Base-by-base conservation (phyloP, 2,329 filamentous ascomycete species). In the Uncinocarpus reesii region DNA sequence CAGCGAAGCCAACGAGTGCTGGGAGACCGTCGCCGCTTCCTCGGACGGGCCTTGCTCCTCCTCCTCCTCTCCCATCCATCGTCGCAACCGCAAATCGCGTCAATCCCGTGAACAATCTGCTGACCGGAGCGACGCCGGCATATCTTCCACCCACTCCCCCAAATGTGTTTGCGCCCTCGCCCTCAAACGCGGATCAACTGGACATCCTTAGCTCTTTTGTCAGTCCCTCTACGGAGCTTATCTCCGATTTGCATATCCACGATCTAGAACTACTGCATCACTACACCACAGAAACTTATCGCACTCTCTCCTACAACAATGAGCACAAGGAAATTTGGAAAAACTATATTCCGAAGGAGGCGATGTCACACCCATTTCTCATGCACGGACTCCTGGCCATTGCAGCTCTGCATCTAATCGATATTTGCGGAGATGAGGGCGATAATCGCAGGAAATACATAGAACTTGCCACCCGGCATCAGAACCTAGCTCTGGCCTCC, bases 61-160 rank as follows among this genome's bases (percentile, higher is more conserved):
- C 80, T 20, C 81, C 83, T 31, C 82, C 83, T 8, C 81, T 79
- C 11, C 71, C 79, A 50, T 83, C 83, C 8, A 76, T 81, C 3
- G 86, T 87, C 65, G 80, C 79, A 6, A 76, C 84, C 28, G 24
- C 32, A 31, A 13, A 8, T 26, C 48, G 31, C 16, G 21, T 24
- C 15, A 38, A 20, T 11, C 23, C 26, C 18, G 29, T 40, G 21
- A 34, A 48, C 34, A 40, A 32, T 15, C 50, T 44, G 11, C 36
- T 37, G 16, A 34, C 44, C 3, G 47, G 29, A 11, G 34, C 46
- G 11, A 35, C 49, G 1, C 45, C 49, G 2, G 24, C 42, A 26
- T 40, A 47, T 32, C 44, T 47, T 16, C 45, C 52, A 28, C 21
- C 42, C 18, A 43, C 46, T 16, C 44, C 52, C 31, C 28, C 43